Evolutionary conservation across 306 rosid genomes (phyloP), one percentile per base, ranked within the genome.

Genomic region (Betula pendula): DNA sequence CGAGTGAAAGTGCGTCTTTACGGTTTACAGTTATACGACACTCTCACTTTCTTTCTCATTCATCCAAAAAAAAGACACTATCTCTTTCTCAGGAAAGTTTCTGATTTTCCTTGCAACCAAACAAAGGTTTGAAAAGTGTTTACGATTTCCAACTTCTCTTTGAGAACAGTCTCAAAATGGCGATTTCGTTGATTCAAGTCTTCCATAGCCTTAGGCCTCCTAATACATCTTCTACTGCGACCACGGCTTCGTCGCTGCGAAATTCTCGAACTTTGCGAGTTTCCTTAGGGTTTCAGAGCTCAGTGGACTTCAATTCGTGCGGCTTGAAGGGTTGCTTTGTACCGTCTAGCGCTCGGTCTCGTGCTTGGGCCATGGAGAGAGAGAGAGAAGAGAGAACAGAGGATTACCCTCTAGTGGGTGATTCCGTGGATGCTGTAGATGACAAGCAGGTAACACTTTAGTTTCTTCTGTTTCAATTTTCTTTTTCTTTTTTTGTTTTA

Each of bases 351-450:
- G 33, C 43, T 55, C 77, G 44, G 62, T 44, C 65, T 63, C 75
- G 81, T 68, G 71, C 40, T 66, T 31, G 29, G 56, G 73, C 85
- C 17, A 7, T 40, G 75, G 81, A 13, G 75, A 74, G 74, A 3
- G 68, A 62, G 29, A 62, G 22, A 44, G 83, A 40, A 49, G 83
- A 70, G 72, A 53, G 16, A 16, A 71, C 38, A 14, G 80, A 33
- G 74, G 82, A 69, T 22, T 62, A 53, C 31, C 38, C 33, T 17
- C 25, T 2, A 7, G 48, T 29, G 38, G 70, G 25, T 67, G 77
- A 65, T 40, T 72, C 83, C 8, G 31, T 40, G 20, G 81, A 53
- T 3, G 53, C 48, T 55, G 38, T 60, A 6, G 75, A 49, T 38
- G 66, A 77, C 33, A 19, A 71, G 38, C 75, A 56, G 88, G 88